These are phyloP conservation scores for Solanum virginianum DNA, from an alignment of 257 asterid genomes.

Conservation along the genomic window DNA sequence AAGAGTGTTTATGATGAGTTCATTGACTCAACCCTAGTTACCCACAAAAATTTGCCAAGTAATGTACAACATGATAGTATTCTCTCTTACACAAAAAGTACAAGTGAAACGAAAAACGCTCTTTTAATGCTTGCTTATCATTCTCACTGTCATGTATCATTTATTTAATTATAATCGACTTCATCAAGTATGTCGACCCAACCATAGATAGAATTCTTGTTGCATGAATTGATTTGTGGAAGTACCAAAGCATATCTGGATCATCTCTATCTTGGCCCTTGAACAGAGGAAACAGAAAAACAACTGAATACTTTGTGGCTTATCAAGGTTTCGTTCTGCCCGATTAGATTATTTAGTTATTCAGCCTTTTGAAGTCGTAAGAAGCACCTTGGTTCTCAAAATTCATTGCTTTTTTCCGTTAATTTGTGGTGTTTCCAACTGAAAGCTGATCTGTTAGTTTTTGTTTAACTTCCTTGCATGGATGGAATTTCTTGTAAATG, in stretches of 20 bases:
- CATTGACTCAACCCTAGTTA: neutral
- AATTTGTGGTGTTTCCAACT: neutral
- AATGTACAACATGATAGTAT: neutral
- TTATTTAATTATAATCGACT: neutral
- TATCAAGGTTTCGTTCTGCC: neutral
- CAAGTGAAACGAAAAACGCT: neutral
- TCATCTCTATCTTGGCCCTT: neutral
- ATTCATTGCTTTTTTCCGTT: neutral
- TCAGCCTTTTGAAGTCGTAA: neutral
- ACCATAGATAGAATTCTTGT: neutral
- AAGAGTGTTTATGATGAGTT: neutral
- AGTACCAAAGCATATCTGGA: neutral
- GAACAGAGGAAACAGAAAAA: neutral
- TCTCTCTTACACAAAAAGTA: neutral
- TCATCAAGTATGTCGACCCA: neutral
- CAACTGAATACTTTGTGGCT: neutral
- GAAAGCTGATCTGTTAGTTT: neutral
- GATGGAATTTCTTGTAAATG: neutral
- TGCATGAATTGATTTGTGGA: neutral
- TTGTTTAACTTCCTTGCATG: neutral
- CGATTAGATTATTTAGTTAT: neutral
- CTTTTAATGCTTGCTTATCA: neutral
- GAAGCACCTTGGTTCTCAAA: neutral
- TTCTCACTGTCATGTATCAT: neutral
- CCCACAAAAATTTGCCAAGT: neutral